Conservation (phyloP, 2,329 filamentous ascomycete species). For the Verticillium nubilum region DNA sequence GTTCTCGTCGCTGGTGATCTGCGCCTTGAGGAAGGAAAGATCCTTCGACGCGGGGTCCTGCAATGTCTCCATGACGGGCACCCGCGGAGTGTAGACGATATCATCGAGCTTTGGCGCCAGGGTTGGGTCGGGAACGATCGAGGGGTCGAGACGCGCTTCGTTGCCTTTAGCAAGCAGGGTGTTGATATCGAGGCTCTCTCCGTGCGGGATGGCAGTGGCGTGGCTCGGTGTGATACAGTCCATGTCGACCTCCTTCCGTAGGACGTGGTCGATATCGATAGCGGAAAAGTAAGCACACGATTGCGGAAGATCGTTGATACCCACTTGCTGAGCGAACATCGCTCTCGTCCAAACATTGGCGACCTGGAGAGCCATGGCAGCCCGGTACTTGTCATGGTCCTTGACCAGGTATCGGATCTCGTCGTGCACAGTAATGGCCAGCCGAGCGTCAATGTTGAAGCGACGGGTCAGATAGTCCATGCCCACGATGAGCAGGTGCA, state of each 20-base stretch:
- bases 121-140: conserved; percentile 47
- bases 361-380: conserved; percentile 88
- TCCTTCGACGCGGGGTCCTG: conserved; percentile 40
- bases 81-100: conserved; percentile 64
- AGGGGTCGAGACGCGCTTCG: conserved; percentile 62
- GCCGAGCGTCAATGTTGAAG: conserved; percentile 77
- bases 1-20: conserved; percentile 69
- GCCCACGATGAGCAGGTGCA: conserved; percentile 84
- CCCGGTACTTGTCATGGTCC: conserved; percentile 78
- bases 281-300: conserved; percentile 94
- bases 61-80: conserved; percentile 74
- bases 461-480: conserved; percentile 92
- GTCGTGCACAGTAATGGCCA: conserved; percentile 93
- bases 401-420: conserved; percentile 93
- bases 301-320: conserved; percentile 91
- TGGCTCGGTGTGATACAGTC: conserved; percentile 92
- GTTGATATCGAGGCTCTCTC: conserved; percentile 80
- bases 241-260: conserved; percentile 99
- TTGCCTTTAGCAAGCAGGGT: conserved; percentile 70
- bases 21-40: conserved; percentile 70
- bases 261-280: conserved; percentile 87
- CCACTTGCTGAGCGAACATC: conserved; percentile 96
- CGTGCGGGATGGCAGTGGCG: conserved; percentile 68
- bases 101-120: conserved; percentile 51
- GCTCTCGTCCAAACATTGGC: conserved; percentile 95